These are phyloP conservation scores for Hypholoma fasciculare DNA, from an alignment of 768 basidiomycete species.

Conservation along the genomic window DNA sequence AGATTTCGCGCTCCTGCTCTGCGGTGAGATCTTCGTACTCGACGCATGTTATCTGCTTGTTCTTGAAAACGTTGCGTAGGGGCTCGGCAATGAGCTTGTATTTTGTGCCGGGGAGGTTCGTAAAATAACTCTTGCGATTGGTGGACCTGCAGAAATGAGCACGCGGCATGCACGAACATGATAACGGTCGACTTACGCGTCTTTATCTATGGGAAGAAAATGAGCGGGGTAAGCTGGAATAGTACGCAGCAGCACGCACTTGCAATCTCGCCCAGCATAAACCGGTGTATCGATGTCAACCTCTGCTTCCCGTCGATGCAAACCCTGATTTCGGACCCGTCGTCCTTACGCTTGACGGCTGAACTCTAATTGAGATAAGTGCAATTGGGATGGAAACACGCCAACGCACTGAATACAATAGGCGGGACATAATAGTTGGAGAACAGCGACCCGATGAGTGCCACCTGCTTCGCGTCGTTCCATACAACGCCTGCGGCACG, in stretches of 20 bases:
- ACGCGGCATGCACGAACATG: neutral
- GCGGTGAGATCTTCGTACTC: constrained; percentile 50
- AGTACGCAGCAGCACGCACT: neutral
- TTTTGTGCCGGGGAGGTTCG: constrained; percentile 16
- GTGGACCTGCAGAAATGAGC: constrained; percentile 11
- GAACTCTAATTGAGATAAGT: constrained; percentile 1
- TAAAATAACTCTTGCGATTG: constrained; percentile 24
- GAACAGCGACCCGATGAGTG: constrained; percentile 64
- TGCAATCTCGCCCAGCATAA: constrained; percentile 5
- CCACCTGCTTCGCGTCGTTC: constrained; percentile 58
- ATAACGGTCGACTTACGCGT: constrained; percentile 19
- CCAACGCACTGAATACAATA: constrained; percentile 57
- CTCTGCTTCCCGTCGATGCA: constrained; percentile 80
- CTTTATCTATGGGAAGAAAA: constrained; percentile 3
- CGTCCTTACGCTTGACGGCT: constrained; percentile 40
- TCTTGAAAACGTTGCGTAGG: constrained; percentile 35
- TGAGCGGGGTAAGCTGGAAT: neutral
- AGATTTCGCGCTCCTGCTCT: constrained; percentile 68
- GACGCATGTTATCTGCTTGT: constrained; percentile 49
- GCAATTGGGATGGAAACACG: neutral
- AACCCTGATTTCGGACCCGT: constrained; percentile 44
- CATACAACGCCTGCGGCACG: constrained; percentile 56
- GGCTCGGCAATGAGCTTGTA: constrained; percentile 17
- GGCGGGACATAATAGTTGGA: constrained; percentile 69
- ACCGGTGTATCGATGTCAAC: constrained; percentile 59